Evolutionary conservation across 2,329 filamentous ascomycete species (phyloP).

Genomic region (Aurifilum marmelostoma): DNA sequence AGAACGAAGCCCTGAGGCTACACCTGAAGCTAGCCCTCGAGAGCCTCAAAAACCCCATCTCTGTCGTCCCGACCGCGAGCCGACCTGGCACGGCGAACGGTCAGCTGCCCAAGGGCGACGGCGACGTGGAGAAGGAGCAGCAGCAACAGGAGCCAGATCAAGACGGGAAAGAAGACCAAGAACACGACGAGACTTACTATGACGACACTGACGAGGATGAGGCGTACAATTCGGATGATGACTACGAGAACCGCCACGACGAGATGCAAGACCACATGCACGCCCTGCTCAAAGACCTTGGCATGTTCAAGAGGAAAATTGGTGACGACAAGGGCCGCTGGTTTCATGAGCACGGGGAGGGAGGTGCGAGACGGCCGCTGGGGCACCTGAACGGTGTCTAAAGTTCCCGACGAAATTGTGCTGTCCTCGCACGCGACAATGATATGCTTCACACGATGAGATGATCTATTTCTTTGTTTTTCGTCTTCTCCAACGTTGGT

Average conservation of each 20-base stretch:
- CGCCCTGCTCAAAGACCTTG: conserved; percentile 77
- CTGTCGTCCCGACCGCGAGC: conserved; percentile 51
- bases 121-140: conserved; percentile 28
- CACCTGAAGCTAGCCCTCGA: conserved; percentile 86
- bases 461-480: background rate
- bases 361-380: conserved; percentile 56
- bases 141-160: conserved; percentile 20
- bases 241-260: conserved; percentile 57
- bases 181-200: conserved; percentile 43
- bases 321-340: conserved; percentile 78
- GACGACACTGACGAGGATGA: conserved; percentile 63
- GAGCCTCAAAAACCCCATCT: conserved; percentile 90
- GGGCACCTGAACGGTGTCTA: conserved; percentile 47
- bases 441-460: background rate
- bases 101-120: conserved; percentile 26
- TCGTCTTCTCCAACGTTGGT: background rate
- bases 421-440: background rate
- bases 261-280: conserved; percentile 86
- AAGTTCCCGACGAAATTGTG: conserved; percentile 11
- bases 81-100: conserved; percentile 38
- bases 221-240: conserved; percentile 52
- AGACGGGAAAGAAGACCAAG: background rate
- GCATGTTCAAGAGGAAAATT: conserved; percentile 82
- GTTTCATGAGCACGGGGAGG: conserved; percentile 56
- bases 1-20: conserved; percentile 86